Evolutionary conservation across 331 rosid genomes (phyloP).

Genomic region (Malus hybrid): DNA sequence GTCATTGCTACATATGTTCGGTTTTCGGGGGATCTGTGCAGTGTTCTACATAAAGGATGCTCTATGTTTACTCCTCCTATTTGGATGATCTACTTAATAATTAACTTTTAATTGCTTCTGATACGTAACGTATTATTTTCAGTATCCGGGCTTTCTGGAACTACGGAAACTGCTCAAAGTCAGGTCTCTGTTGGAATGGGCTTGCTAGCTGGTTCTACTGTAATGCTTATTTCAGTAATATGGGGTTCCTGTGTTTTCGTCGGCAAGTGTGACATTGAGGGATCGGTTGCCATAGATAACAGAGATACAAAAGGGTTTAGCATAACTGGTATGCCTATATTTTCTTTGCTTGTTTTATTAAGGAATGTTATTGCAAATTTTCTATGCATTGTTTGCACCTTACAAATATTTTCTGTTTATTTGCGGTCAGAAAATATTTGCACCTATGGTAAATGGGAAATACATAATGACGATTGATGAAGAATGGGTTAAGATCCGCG

Average conservation of each 20-base stretch:
- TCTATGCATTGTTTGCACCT: neutral
- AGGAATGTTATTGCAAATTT: neutral
- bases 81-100: neutral
- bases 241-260: conserved; percentile 90
- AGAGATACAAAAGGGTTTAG: conserved; percentile 62
- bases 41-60: neutral
- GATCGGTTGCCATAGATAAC: conserved; percentile 45
- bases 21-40: neutral
- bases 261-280: conserved; percentile 81
- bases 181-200: conserved; percentile 99
- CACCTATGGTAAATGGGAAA: neutral
- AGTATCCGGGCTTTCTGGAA: conserved; percentile 97
- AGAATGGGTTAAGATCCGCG: neutral
- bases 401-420: neutral
- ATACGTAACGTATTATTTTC: conserved; percentile 17
- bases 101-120: neutral
- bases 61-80: neutral
- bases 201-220: conserved; percentile 93
- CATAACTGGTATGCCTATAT: conserved; percentile 52
- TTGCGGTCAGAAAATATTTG: neutral
- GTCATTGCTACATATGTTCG: neutral
- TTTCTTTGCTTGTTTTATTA: neutral
- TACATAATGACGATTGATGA: neutral
- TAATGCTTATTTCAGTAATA: conserved; percentile 74
- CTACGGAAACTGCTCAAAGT: conserved; percentile 65